Conservation (phyloP, 345 rosid species). For the Eucalyptus fibrosa region DNA sequence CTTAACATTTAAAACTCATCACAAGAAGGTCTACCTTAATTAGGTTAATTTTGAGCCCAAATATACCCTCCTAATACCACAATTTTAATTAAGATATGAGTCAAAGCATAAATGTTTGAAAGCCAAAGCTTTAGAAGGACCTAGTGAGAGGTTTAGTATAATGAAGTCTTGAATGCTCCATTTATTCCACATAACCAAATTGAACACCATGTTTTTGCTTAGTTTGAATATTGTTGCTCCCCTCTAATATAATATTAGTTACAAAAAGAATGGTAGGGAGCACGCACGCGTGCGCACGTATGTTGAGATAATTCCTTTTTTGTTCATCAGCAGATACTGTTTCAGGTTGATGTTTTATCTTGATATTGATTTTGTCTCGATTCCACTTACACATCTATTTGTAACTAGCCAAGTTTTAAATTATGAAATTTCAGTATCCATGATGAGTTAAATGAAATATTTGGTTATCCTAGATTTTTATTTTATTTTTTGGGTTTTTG, state of each 20-base stretch:
- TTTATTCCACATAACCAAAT: background rate
- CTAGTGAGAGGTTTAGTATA: too few species aligned
- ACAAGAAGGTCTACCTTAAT: background rate
- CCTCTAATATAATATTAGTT: background rate
- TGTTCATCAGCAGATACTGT: background rate
- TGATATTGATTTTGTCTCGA: fast-evolving
- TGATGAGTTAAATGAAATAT: background rate
- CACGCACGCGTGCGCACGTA: too few species aligned
- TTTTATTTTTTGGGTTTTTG: too few species aligned
- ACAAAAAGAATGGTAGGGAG: too few species aligned
- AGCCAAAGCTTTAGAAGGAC: background rate
- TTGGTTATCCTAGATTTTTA: too few species aligned
- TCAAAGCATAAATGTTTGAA: background rate
- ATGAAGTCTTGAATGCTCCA: too few species aligned
- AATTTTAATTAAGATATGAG: background rate
- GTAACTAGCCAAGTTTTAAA: background rate
- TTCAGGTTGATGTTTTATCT: background rate
- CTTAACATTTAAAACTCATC: background rate
- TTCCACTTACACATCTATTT: background rate
- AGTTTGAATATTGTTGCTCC: background rate
- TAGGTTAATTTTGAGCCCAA: background rate
- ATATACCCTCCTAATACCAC: background rate
- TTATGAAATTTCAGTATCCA: background rate
- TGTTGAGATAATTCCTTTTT: background rate
- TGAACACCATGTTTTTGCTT: background rate